A percentile compares a stretch with the other conserved stretches of the same genome.
Conservation (phyloP, 306 rosid genomes). For the Fragaria iinumae region DNA sequence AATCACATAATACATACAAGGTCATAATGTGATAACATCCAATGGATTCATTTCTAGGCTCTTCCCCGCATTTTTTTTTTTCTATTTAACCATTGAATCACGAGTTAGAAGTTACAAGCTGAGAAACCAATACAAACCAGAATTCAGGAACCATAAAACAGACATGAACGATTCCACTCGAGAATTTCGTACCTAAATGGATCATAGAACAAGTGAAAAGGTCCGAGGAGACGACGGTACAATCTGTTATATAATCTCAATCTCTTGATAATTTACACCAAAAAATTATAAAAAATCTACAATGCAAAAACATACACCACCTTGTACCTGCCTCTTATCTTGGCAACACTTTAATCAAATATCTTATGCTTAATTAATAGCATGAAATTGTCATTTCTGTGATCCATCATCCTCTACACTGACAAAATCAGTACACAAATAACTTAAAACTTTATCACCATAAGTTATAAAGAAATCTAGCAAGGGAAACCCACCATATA, state of each 20-base stretch:
- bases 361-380: slow-evolving; percentile 28
- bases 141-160: too few species aligned
- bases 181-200: not conserved
- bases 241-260: not conserved
- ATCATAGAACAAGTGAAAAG: not conserved
- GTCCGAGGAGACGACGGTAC: not conserved
- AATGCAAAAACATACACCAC: not conserved
- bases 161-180: not conserved
- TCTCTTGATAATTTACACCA: slow-evolving; percentile 7
- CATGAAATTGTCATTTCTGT: slow-evolving; percentile 28
- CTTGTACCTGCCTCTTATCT: slow-evolving; percentile 5
- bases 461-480: slow-evolving; percentile 12
- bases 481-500: slow-evolving; percentile 1
- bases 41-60: not conserved
- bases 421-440: slow-evolving; percentile 35
- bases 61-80: not conserved
- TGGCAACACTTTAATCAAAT: slow-evolving; percentile 22
- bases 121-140: not conserved
- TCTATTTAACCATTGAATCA: not conserved
- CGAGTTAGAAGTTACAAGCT: not conserved
- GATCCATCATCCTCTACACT: slow-evolving; percentile 37
- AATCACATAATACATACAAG: not conserved
- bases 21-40: not conserved
- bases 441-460: slow-evolving; percentile 22
- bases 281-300: not conserved